These are phyloP conservation scores for Geranium incanum DNA, from an alignment of 441 rosid species.

Conservation along the genomic window DNA sequence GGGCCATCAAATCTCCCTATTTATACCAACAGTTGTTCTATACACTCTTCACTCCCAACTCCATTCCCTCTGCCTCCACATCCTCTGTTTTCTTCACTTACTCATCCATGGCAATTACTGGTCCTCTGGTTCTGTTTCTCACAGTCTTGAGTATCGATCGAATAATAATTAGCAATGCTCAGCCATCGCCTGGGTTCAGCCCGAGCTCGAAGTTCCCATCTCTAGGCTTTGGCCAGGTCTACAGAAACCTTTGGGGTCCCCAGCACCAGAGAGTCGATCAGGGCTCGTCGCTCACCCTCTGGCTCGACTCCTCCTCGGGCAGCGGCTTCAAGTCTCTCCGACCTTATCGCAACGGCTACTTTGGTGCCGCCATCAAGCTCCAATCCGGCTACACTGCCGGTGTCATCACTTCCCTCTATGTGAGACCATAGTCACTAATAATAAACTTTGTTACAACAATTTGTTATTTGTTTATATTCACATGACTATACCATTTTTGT, in stretches of 20 bases:
- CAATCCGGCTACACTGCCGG: slow-evolving; percentile 65
- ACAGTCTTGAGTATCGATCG: slow-evolving; percentile 23
- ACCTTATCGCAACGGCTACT: slow-evolving; percentile 49
- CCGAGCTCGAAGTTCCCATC: slow-evolving; percentile 41
- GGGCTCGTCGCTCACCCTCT: slow-evolving; percentile 34
- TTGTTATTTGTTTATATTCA: too few species aligned
- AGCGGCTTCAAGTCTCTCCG: slow-evolving; percentile 66
- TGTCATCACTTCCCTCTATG: slow-evolving; percentile 56
- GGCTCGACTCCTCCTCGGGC: slow-evolving; percentile 46
- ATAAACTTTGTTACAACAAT: too few species aligned
- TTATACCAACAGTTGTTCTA: slow-evolving; percentile 28
- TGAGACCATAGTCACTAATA: slow-evolving; percentile 16
- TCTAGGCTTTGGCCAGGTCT: slow-evolving; percentile 37
- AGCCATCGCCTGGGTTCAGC: slow-evolving; percentile 57
- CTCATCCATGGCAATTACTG: slow-evolving; percentile 25
- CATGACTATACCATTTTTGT: background rate
- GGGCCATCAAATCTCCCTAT: slow-evolving; percentile 32
- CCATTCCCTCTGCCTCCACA: background rate
- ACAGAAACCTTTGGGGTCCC: slow-evolving; percentile 52
- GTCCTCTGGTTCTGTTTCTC: slow-evolving; percentile 17
- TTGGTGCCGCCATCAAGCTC: slow-evolving; percentile 51
- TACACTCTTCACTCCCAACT: slow-evolving; percentile 13
- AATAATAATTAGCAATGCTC: slow-evolving; percentile 20
- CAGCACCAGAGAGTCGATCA: slow-evolving; percentile 51
- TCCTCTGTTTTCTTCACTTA: background rate